These are phyloP conservation scores for Hypoxylon intermedium DNA, from an alignment of 495 filamentous ascomycete species.

Conservation along the genomic window DNA sequence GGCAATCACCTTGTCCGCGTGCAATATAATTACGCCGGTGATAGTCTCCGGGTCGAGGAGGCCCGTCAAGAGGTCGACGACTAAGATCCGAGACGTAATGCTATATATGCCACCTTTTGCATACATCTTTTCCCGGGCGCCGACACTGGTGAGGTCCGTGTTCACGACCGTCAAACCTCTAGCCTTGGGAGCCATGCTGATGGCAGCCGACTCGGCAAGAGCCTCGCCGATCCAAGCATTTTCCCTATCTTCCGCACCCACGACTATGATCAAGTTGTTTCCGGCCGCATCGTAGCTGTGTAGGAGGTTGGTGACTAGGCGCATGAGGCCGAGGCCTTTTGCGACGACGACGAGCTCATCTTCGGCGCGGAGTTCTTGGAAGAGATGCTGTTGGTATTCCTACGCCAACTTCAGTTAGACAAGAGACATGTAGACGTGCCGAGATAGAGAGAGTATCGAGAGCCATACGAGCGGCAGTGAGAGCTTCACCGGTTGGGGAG, in stretches of 20 bases:
- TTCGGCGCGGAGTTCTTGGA: slow-evolving; percentile 84
- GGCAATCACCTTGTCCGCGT: slow-evolving; percentile 86
- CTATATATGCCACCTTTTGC: slow-evolving; percentile 88
- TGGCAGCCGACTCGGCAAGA: slow-evolving; percentile 89
- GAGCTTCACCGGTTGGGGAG: slow-evolving; percentile 80
- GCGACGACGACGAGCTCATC: slow-evolving; percentile 94
- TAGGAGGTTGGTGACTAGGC: slow-evolving; percentile 88
- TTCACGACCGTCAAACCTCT: slow-evolving; percentile 90
- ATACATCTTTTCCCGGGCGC: slow-evolving; percentile 89
- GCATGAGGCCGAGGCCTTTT: slow-evolving; percentile 88
- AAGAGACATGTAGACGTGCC: too few relatives aligned
- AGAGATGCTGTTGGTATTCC: slow-evolving; percentile 89
- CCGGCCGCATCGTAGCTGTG: slow-evolving; percentile 97
- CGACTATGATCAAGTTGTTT: slow-evolving; percentile 85
- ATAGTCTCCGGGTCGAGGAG: slow-evolving; percentile 84
- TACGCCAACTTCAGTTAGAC: slow-evolving; percentile 23
- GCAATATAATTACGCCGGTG: slow-evolving; percentile 85
- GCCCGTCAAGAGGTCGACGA: slow-evolving; percentile 88
- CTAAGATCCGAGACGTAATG: slow-evolving; percentile 92
- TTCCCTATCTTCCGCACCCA: slow-evolving; percentile 91
- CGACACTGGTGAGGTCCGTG: slow-evolving; percentile 89
- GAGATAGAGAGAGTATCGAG: not conserved
- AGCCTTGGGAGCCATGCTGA: slow-evolving; percentile 75
- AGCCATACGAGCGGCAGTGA: slow-evolving; percentile 82
- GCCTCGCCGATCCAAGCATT: slow-evolving; percentile 95